Conservation (phyloP, 768 basidiomycete genomes). For the Amanita subjunquillea region DNA sequence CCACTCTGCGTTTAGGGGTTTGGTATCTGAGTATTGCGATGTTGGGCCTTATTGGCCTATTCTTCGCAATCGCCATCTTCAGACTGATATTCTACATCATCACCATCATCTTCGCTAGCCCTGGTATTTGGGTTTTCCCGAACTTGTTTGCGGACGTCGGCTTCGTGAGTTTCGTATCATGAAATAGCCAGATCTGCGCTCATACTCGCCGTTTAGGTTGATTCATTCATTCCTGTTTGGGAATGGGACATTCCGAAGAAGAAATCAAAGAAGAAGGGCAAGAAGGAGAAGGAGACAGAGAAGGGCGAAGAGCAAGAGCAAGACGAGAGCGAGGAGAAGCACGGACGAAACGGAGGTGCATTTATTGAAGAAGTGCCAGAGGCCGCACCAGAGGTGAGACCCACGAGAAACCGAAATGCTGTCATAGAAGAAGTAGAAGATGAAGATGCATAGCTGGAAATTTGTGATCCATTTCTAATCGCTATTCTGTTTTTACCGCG, state of each 20-base stretch:
- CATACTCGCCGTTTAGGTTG: slow-evolving; percentile 55
- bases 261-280: slow-evolving; percentile 44
- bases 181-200: background rate
- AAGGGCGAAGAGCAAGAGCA: slow-evolving; percentile 11
- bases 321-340: slow-evolving; percentile 32
- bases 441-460: slow-evolving; percentile 15
- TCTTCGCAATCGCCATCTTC: slow-evolving; percentile 85
- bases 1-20: slow-evolving; percentile 83
- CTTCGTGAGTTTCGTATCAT: slow-evolving; percentile 57
- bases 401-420: slow-evolving; percentile 23
- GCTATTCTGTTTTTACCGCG: background rate
- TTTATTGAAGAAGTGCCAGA: slow-evolving; percentile 37
- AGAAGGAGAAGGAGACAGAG: slow-evolving; percentile 29
- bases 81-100: slow-evolving; percentile 90
- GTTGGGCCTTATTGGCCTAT: slow-evolving; percentile 79
- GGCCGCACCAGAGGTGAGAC: slow-evolving; percentile 22
- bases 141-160: slow-evolving; percentile 97
- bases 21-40: slow-evolving; percentile 91
- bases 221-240: slow-evolving; percentile 95
- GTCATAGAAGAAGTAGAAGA: slow-evolving; percentile 37
- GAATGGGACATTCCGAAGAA: slow-evolving; percentile 90
- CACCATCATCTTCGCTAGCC: slow-evolving; percentile 75
- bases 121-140: slow-evolving; percentile 99
- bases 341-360: slow-evolving; percentile 30
- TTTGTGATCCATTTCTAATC: background rate